These are phyloP conservation scores for Venturia asperata DNA, from an alignment of 2,329 filamentous ascomycete species.

Conservation along the genomic window DNA sequence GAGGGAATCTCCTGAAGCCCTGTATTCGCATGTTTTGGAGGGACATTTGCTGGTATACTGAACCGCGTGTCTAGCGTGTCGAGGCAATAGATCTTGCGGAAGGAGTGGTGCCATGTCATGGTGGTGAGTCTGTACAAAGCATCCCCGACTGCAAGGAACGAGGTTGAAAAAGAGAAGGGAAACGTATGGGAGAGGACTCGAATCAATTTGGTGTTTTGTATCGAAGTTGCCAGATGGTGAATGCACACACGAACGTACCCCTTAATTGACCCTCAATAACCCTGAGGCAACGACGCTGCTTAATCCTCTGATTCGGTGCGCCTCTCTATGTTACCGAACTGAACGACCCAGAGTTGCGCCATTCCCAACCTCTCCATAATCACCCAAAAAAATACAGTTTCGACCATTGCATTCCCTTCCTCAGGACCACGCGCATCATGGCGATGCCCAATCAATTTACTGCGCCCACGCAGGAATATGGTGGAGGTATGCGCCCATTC, in stretches of 20 bases:
- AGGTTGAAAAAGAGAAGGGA: not conserved
- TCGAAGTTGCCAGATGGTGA: constrained; percentile 9
- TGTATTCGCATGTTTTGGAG: constrained; percentile 42
- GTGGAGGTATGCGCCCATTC: constrained; percentile 18
- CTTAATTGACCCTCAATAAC: not conserved
- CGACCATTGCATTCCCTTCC: not conserved
- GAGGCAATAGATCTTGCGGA: constrained; percentile 53
- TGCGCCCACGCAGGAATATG: constrained; percentile 19
- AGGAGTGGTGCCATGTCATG: constrained; percentile 42
- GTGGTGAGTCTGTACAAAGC: constrained; percentile 9
- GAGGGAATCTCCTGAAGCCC: constrained; percentile 31
- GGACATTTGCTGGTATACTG: constrained; percentile 60
- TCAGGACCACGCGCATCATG: constrained; percentile 5
- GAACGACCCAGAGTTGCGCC: not conserved
- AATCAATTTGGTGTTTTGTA: not conserved
- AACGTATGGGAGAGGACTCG: not conserved
- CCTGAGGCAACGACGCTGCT: not conserved
- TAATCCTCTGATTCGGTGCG: not conserved
- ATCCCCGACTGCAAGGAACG: not conserved
- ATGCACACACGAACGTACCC: not conserved
- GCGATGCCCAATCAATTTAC: constrained; percentile 19
- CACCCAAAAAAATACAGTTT: not conserved
- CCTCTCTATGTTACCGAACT: not conserved
- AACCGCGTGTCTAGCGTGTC: constrained; percentile 67
- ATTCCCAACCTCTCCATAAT: not conserved